Conservation (phyloP, 2,329 filamentous ascomycete species). For the Penicillium sp. region DNA sequence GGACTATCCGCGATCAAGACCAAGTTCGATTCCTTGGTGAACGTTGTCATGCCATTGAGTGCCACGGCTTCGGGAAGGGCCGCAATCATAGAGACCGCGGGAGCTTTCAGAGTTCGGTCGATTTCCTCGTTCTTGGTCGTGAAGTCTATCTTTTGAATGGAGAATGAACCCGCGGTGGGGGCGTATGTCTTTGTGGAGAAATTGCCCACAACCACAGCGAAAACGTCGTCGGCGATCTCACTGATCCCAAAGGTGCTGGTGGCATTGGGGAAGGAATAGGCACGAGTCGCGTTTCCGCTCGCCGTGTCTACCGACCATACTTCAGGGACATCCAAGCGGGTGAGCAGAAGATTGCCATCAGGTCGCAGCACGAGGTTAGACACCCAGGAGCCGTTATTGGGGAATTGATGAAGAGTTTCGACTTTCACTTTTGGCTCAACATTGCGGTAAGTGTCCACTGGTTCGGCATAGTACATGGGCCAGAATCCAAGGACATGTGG, state of each 20-base stretch:
- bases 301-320: conserved; percentile 18
- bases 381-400: conserved; percentile 23
- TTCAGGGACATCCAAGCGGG: conserved; percentile 19
- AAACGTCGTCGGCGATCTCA: conserved; percentile 22
- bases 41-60: conserved; percentile 19
- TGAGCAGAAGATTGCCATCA: conserved; percentile 19
- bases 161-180: conserved; percentile 17
- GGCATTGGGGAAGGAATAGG: conserved; percentile 16
- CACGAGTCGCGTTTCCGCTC: conserved; percentile 17
- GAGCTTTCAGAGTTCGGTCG: neutral
- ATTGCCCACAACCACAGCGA: conserved; percentile 20
- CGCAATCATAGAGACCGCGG: conserved; percentile 12
- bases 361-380: conserved; percentile 17
- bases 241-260: conserved; percentile 22
- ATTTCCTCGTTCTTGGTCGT: neutral
- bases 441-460: conserved; percentile 7
- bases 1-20: conserved; percentile 21
- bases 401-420: conserved; percentile 21
- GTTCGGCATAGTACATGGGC: neutral
- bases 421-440: conserved; percentile 14
- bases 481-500: neutral
- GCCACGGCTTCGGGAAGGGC: conserved; percentile 16
- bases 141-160: conserved; percentile 18
- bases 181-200: conserved; percentile 18
- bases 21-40: conserved; percentile 13